Conservation (phyloP, 2,329 filamentous ascomycete species). For the Xylariales sp. region DNA sequence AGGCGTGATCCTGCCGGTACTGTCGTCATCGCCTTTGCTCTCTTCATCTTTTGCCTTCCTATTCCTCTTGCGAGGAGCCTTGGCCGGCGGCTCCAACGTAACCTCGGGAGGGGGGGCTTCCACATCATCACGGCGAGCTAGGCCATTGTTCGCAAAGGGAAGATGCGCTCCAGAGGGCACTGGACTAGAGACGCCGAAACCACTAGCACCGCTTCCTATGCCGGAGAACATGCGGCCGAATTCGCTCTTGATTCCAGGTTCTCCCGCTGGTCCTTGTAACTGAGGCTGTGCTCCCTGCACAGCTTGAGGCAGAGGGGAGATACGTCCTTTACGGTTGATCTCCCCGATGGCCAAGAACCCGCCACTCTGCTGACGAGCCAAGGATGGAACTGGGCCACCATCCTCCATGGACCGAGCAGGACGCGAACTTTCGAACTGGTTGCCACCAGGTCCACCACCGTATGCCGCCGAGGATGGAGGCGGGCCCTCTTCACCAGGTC, state of each 20-base stretch:
- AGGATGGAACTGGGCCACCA: constrained; percentile 41
- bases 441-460: constrained; percentile 35
- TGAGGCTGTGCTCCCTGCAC: constrained; percentile 88
- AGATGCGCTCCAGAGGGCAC: constrained; percentile 37
- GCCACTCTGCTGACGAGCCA: constrained; percentile 56
- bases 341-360: constrained; percentile 75
- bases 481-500: constrained; percentile 42
- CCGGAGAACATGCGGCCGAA: constrained; percentile 93
- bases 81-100: constrained; percentile 35
- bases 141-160: constrained; percentile 41
- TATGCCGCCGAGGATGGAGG: constrained; percentile 49
- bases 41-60: constrained; percentile 77
- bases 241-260: constrained; percentile 89
- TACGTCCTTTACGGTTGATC: constrained; percentile 73
- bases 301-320: constrained; percentile 86
- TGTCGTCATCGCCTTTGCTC: constrained; percentile 59
- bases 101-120: constrained; percentile 41
- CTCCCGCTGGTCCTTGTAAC: constrained; percentile 70
- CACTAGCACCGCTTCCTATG: constrained; percentile 61
- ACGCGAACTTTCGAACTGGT: constrained; percentile 38
- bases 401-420: constrained; percentile 40
- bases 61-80: constrained; percentile 48
- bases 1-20: constrained; percentile 57
- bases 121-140: constrained; percentile 49
- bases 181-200: constrained; percentile 48